These are phyloP conservation scores for Petrea volubilis DNA, from an alignment of 257 asterid species.

Conservation along the genomic window DNA sequence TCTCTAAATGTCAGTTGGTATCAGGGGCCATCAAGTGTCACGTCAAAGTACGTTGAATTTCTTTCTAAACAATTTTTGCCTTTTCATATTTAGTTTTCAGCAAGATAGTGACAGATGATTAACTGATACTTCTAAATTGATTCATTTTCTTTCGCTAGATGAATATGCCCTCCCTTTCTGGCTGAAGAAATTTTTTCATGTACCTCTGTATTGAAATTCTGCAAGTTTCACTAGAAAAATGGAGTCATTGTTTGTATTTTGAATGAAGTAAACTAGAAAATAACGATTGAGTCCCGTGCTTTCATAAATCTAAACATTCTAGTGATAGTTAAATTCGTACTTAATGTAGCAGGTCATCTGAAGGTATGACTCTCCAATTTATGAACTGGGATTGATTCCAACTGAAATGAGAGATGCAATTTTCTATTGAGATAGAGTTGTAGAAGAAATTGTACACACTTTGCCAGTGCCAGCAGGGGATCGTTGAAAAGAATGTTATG, in stretches of 20 bases:
- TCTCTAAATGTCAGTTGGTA: slow-evolving; percentile 88
- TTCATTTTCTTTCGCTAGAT: neutral
- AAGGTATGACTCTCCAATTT: neutral
- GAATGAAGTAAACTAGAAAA: neutral
- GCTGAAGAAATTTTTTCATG: neutral
- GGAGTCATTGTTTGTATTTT: neutral
- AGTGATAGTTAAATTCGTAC: neutral
- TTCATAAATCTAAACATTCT: slow-evolving; percentile 1
- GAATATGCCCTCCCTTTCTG: slow-evolving; percentile 1
- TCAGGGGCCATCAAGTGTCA: slow-evolving; percentile 60
- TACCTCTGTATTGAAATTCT: neutral
- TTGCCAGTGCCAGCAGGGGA: neutral
- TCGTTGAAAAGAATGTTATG: neutral
- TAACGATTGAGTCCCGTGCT: neutral
- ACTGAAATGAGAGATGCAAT: neutral
- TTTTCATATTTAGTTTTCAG: slow-evolving; percentile 12
- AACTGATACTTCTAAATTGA: slow-evolving; percentile 1
- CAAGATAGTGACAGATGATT: slow-evolving; percentile 9
- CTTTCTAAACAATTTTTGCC: neutral
- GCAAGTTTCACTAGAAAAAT: slow-evolving; percentile 9
- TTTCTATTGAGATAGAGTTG: neutral
- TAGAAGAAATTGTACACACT: neutral
- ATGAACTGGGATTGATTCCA: neutral
- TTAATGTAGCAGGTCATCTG: neutral
- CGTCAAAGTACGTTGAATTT: slow-evolving; percentile 62